Conservation (phyloP, 2,329 filamentous ascomycete genomes). For the Paramyrothecium roridum region DNA sequence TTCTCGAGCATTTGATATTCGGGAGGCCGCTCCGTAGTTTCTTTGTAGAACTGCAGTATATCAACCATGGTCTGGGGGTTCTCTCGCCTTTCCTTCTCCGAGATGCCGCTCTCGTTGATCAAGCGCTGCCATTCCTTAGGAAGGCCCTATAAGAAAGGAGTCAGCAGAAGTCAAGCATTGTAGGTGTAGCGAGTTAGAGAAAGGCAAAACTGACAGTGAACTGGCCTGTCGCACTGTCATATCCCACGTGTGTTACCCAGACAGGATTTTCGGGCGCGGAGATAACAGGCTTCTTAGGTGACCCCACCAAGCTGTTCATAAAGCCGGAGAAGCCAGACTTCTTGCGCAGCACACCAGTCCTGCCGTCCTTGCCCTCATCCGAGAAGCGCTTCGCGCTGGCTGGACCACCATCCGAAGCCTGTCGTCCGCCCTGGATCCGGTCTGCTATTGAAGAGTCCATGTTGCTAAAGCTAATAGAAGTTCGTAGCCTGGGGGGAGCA, state of each 20-base stretch:
- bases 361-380: conserved; percentile 68
- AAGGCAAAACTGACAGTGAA: conserved; percentile 70
- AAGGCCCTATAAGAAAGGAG: conserved; percentile 62
- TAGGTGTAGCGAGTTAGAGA: conserved; percentile 8
- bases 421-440: conserved; percentile 27
- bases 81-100: conserved; percentile 91
- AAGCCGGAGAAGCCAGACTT: conserved; percentile 88
- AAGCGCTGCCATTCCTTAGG: conserved; percentile 98
- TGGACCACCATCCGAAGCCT: conserved; percentile 38
- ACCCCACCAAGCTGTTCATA: conserved; percentile 78
- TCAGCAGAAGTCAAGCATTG: neutral
- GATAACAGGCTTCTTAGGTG: conserved; percentile 86
- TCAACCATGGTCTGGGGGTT: conserved; percentile 95
- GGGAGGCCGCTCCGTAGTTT: conserved; percentile 75
- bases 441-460: conserved; percentile 36
- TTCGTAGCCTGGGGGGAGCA: conserved; percentile 54
- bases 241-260: conserved; percentile 96
- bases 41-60: conserved; percentile 95
- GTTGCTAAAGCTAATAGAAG: conserved; percentile 54
- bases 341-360: conserved; percentile 65
- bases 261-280: conserved; percentile 98
- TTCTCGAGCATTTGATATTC: conserved; percentile 94
- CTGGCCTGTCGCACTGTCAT: conserved; percentile 92
- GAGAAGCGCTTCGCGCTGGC: conserved; percentile 70
- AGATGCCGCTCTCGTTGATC: conserved; percentile 92